A percentile compares a stretch with the other conserved stretches of the same genome.
Evolutionary conservation across 371 early-diverging fungal genomes (phyloP).

Genomic region (Mortierella sp.): DNA sequence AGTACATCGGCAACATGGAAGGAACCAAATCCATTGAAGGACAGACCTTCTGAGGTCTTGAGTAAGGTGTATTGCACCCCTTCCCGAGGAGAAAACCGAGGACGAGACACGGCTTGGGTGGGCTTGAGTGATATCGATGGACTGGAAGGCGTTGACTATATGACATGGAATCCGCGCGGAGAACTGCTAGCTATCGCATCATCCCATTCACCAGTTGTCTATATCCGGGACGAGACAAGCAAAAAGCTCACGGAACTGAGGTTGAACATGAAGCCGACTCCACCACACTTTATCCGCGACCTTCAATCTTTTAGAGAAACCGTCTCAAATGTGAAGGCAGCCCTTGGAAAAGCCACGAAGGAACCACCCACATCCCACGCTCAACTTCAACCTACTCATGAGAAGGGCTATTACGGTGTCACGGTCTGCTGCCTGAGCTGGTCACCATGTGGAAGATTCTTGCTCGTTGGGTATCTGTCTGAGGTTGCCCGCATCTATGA

Average conservation of each 20-base stretch:
- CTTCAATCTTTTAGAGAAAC: slow-evolving; percentile 29
- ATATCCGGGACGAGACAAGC: slow-evolving; percentile 35
- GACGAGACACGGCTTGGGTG: slow-evolving; percentile 38
- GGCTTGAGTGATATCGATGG: slow-evolving; percentile 13
- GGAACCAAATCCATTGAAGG: slow-evolving; percentile 21
- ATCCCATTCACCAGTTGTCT: slow-evolving; percentile 28
- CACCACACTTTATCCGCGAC: slow-evolving; percentile 21
- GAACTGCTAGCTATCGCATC: slow-evolving; percentile 43
- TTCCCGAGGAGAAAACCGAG: slow-evolving; percentile 15
- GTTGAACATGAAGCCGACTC: slow-evolving; percentile 10
- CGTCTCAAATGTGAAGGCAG: slow-evolving; percentile 29
- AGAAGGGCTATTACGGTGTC: slow-evolving; percentile 20
- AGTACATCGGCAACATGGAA: slow-evolving; percentile 7
- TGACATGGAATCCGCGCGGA: slow-evolving; percentile 49
- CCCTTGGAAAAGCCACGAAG: not conserved
- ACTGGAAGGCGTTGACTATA: slow-evolving; percentile 20
- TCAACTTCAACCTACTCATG: slow-evolving; percentile 12
- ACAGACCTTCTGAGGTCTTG: slow-evolving; percentile 29
- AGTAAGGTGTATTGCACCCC: slow-evolving; percentile 15
- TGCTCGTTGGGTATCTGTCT: slow-evolving; percentile 33
- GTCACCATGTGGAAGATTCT: slow-evolving; percentile 40
- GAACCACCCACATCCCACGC: not conserved
- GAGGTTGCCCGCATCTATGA: slow-evolving; percentile 33
- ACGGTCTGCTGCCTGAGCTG: slow-evolving; percentile 32
- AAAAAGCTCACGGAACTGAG: slow-evolving; percentile 28